Percentiles rank a stretch among this genome's conserved stretches.
These are phyloP conservation scores for Aspergillus mulundensis DNA, from an alignment of 495 filamentous ascomycete species.

Conservation along the genomic window DNA sequence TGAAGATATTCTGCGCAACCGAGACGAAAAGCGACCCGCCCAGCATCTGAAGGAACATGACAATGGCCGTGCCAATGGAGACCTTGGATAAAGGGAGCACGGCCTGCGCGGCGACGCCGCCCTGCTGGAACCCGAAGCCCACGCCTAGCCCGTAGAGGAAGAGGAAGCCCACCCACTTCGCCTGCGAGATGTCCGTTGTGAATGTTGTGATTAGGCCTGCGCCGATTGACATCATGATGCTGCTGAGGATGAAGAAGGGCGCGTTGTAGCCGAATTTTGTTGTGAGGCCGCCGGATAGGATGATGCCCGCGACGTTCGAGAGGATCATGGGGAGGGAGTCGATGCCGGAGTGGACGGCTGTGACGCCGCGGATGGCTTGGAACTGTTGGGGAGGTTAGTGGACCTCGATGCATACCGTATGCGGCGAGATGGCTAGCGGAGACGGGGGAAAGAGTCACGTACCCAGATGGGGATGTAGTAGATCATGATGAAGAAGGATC, in stretches of 20 bases:
- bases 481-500: too few relatives aligned
- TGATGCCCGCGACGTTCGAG: slow-evolving; percentile 36
- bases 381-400: slow-evolving; percentile 51
- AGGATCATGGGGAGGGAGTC: slow-evolving; percentile 42
- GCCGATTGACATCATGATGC: slow-evolving; percentile 54
- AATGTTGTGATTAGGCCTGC: slow-evolving; percentile 63
- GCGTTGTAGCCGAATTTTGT: slow-evolving; percentile 58
- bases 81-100: slow-evolving; percentile 54
- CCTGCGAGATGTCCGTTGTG: slow-evolving; percentile 40
- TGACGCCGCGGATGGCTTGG: slow-evolving; percentile 52
- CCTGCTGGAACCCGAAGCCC: slow-evolving; percentile 67
- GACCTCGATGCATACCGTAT: too few relatives aligned
- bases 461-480: too few relatives aligned
- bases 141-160: slow-evolving; percentile 66
- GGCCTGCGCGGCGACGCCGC: slow-evolving; percentile 60
- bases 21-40: slow-evolving; percentile 54
- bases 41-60: slow-evolving; percentile 64
- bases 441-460: too few relatives aligned
- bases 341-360: slow-evolving; percentile 33
- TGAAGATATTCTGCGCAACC: slow-evolving; percentile 11
- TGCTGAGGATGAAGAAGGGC: slow-evolving; percentile 52
- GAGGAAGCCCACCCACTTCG: slow-evolving; percentile 66
- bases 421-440: too few relatives aligned
- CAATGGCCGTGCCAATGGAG: slow-evolving; percentile 57
- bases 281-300: slow-evolving; percentile 43